phyloP scores from a whole-genome alignment of 768 basidiomycete genomes.

The Paxillus involutus region DNA sequence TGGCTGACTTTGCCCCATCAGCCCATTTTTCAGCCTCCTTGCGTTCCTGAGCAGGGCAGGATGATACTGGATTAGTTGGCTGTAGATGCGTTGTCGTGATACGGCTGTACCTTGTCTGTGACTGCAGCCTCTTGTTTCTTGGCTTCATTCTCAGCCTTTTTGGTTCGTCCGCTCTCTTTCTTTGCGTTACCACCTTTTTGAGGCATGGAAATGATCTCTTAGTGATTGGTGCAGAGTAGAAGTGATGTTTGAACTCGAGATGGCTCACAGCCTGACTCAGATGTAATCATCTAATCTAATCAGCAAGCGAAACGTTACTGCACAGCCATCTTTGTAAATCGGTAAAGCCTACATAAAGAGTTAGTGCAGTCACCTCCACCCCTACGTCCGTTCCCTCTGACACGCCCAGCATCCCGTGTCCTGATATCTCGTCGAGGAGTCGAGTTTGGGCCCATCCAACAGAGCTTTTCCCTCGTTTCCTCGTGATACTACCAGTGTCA shows the following conservation, averaged over 20 bases:
- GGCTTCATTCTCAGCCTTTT: slow-evolving; percentile 88
- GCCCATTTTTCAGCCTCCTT: slow-evolving; percentile 71
- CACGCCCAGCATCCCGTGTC: not conserved
- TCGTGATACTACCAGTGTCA: not conserved
- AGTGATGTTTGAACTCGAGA: not conserved
- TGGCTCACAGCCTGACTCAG: slow-evolving; percentile 1
- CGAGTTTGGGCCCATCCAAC: not conserved
- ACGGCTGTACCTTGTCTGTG: slow-evolving; percentile 53
- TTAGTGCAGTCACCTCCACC: not conserved
- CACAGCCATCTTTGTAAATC: slow-evolving; percentile 25
- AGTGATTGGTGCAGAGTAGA: not conserved
- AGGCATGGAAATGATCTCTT: slow-evolving; percentile 53
- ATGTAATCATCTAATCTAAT: slow-evolving; percentile 20
- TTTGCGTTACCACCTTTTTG: slow-evolving; percentile 89
- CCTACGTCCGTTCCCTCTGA: not conserved
- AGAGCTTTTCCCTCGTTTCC: not conserved
- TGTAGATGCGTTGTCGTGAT: not conserved
- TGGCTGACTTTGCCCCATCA: slow-evolving; percentile 65
- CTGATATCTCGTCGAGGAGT: not conserved
- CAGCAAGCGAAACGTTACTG: not conserved
- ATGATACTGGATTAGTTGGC: slow-evolving; percentile 1
- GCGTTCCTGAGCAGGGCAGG: slow-evolving; percentile 51
- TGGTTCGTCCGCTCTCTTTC: slow-evolving; percentile 87
- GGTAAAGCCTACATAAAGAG: not conserved
- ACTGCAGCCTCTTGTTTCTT: slow-evolving; percentile 70